phyloP scores from a whole-genome alignment of 2,329 filamentous ascomycete species.

The Ciborinia camelliae region DNA sequence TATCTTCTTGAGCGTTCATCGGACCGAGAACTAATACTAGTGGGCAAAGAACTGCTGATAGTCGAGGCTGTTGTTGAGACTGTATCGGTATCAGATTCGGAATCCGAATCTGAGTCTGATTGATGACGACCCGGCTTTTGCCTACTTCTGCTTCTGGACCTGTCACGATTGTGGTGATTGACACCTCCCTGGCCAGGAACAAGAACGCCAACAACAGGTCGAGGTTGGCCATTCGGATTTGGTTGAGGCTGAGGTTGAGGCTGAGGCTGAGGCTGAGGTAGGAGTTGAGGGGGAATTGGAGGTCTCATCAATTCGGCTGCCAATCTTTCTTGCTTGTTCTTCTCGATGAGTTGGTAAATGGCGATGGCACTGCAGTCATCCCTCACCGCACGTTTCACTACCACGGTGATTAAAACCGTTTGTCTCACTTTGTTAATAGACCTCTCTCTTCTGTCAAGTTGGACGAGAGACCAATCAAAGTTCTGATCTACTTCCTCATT shows the following conservation, averaged over 20 bases:
- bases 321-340: slow-evolving; percentile 21
- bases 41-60: slow-evolving; percentile 20
- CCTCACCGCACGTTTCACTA: slow-evolving; percentile 29
- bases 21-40: slow-evolving; percentile 25
- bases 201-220: background rate
- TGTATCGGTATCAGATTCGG: slow-evolving; percentile 22
- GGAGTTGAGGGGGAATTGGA: slow-evolving; percentile 9
- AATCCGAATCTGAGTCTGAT: slow-evolving; percentile 20
- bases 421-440: slow-evolving; percentile 24
- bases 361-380: slow-evolving; percentile 25
- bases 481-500: slow-evolving; percentile 26
- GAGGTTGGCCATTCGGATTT: slow-evolving; percentile 2
- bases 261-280: slow-evolving; percentile 13
- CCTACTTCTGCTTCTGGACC: background rate
- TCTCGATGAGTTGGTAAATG: slow-evolving; percentile 28
- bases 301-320: slow-evolving; percentile 21
- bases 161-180: background rate
- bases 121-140: slow-evolving; percentile 10
- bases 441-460: slow-evolving; percentile 29
- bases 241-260: slow-evolving; percentile 16
- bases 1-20: slow-evolving; percentile 18
- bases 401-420: slow-evolving; percentile 33
- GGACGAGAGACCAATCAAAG: slow-evolving; percentile 35
- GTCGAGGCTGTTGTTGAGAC: slow-evolving; percentile 12
- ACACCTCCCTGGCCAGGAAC: background rate